These are phyloP conservation scores for Astragalus membranaceus DNA, from an alignment of 306 rosid genomes.

Conservation along the genomic window DNA sequence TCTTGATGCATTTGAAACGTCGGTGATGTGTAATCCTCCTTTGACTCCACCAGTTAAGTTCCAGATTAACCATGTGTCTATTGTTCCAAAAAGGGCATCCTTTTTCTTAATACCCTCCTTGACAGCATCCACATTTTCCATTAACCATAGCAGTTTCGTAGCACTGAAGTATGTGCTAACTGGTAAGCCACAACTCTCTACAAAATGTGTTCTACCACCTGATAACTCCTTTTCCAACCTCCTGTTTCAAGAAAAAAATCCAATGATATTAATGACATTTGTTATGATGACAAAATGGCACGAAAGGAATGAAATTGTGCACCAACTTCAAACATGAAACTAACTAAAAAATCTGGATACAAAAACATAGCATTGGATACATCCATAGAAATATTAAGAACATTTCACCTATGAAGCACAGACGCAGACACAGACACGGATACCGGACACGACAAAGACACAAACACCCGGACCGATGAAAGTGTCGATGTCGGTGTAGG, in stretches of 20 bases:
- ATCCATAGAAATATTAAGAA: background rate
- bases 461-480: too few species aligned
- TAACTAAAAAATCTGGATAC: background rate
- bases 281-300: background rate
- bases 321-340: background rate
- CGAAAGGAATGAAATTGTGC: background rate
- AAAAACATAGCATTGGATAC: background rate
- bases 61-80: constrained; percentile 92
- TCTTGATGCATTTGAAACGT: constrained; percentile 81
- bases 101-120: constrained; percentile 50
- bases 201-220: constrained; percentile 74
- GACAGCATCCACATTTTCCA: constrained; percentile 65
- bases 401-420: background rate
- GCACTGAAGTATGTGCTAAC: constrained; percentile 89
- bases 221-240: constrained; percentile 68
- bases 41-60: constrained; percentile 70
- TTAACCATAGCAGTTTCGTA: constrained; percentile 69
- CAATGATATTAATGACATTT: background rate
- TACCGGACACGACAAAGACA: too few species aligned
- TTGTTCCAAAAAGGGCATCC: constrained; percentile 84
- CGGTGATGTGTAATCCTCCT: constrained; percentile 78
- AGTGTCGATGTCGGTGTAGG: too few species aligned
- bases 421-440: too few species aligned
- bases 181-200: constrained; percentile 75
- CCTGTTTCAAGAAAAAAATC: constrained; percentile 33